Evolutionary conservation across 345 rosid genomes (phyloP).

Genomic region (Trapa incisa): DNA sequence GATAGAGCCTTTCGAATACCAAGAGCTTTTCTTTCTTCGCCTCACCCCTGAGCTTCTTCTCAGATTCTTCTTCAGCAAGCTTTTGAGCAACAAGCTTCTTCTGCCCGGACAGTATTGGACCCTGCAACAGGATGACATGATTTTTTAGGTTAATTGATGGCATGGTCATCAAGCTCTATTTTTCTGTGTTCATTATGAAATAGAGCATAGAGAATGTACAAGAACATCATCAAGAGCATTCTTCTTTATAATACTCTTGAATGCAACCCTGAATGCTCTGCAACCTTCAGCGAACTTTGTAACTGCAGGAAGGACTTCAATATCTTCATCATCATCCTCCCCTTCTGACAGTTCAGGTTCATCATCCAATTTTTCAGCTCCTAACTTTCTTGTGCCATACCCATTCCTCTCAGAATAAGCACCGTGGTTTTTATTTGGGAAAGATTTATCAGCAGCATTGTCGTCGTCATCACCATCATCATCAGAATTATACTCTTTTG

Average conservation of each 20-base stretch:
- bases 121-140: slow-evolving; percentile 32
- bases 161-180: neutral
- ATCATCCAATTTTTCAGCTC: slow-evolving; percentile 5
- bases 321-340: slow-evolving; percentile 30
- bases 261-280: slow-evolving; percentile 64
- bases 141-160: neutral
- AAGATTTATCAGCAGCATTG: slow-evolving; percentile 8
- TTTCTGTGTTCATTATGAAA: neutral
- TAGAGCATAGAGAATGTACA: slow-evolving; percentile 27
- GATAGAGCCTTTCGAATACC: slow-evolving; percentile 28
- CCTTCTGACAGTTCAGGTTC: slow-evolving; percentile 11
- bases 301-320: slow-evolving; percentile 48
- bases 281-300: slow-evolving; percentile 57
- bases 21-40: slow-evolving; percentile 71
- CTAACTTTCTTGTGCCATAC: slow-evolving; percentile 13
- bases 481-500: slow-evolving; percentile 79
- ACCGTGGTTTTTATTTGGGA: slow-evolving; percentile 16
- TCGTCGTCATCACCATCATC: slow-evolving; percentile 12
- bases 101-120: slow-evolving; percentile 77
- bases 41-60: slow-evolving; percentile 59
- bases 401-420: slow-evolving; percentile 9
- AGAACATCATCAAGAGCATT: slow-evolving; percentile 44
- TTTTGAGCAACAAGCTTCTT: slow-evolving; percentile 82
- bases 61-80: slow-evolving; percentile 80
- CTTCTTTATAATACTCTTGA: slow-evolving; percentile 53